Base-by-base conservation (phyloP, 1,139 yeast species). In the Wickerhamiella infanticola region DNA sequence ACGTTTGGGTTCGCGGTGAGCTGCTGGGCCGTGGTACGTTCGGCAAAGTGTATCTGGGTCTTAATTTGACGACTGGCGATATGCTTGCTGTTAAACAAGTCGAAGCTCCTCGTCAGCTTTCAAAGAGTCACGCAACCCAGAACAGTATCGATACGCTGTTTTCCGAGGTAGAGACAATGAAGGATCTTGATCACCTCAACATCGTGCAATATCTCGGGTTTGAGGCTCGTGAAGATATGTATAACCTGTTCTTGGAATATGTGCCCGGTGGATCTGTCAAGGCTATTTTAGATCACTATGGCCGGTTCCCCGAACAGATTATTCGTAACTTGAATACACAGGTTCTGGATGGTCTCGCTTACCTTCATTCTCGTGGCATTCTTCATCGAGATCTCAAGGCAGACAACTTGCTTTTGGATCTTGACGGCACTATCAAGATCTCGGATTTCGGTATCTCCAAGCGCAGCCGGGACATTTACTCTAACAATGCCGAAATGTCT, bases 31-130 rank as follows among this genome's bases (percentile, higher is more conserved):
- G 88, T 49, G 99, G 99, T 0, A 88, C 96, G 0, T 93, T 88
- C 69, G 99, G 98, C n/a, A 80, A 84, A 40, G 98, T 93, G 1
- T 90, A 75, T 58, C 70, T 93, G 49, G 97, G 95, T 1, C 71
- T 93, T 58, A 93, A 93, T 62, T 93, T 86, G 13, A 90, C 97
- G 0, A 86, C 95, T 0, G 97, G 98, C 47, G 99, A 93, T 58
- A 88, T 93, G 95, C 79, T 93, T 66, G 99, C 99, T 0, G 98
- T 93, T 1, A 93, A 93, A 59, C 98, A 93, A 61, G 96, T 90
- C 4, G 78, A 74, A 44, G 81, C 81, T 4, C 81, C 85, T 1
- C 68, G 23, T 24, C 41, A 40, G 64, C 42, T 65, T 69, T 25
- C 61, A 68, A 46, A 66, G 66, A 44, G 74, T 72, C 44, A 63